Evolutionary conservation across 352 stramenopile genomes (phyloP), one percentile per base, ranked within the genome.

Genomic region (Peronospora destructor): DNA sequence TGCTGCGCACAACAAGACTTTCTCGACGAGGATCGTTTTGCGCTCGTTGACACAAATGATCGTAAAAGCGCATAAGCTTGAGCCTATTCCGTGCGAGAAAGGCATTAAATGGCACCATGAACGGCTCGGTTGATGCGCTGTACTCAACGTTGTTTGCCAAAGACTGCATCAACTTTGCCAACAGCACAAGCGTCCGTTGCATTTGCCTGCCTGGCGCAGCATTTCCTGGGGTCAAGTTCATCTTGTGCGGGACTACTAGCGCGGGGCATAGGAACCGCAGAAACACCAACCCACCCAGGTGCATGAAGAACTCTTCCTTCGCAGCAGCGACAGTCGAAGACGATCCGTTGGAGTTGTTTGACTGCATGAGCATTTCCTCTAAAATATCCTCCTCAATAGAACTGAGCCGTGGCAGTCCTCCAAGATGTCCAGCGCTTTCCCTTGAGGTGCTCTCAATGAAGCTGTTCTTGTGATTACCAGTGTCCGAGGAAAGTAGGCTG

Each of bases 111-210:
- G 76, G 78, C 40, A 71, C 55, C 81, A 92, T 92, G 59, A 85
- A 92, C 28, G 71, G 63, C 37, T 92, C 81, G 3, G 61, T 68
- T 6, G 72, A 76, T 9, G 58, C 33, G 25, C 64, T 70, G 41
- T 85, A 88, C 46, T 88, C 76, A 30, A 78, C 73, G 33, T 87
- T 85, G 55, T 90, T 92, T 10, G 81, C 78, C 6, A 92, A 63
- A 45, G 73, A 83, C 64, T 92, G 81, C 49, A 92, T 76, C 25
- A 92, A 47, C 45, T 92, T 92, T 16, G 81, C 81, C 7, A 88
- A 55, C 17, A 92, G 64, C 47, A 92, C 73, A 38, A 88, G 63
- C 12, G 76, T 79, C 16, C 81, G 78, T 29, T 84, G 76, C 44
- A 84, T 68, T 14, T 67, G 48, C 41, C 76, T 78, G 21, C 56